Percentiles rank a stretch among this genome's conserved stretches.
Evolutionary conservation across 2,329 filamentous ascomycete genomes (phyloP).

Genomic region (Aspergillus fumigatiaffinis): DNA sequence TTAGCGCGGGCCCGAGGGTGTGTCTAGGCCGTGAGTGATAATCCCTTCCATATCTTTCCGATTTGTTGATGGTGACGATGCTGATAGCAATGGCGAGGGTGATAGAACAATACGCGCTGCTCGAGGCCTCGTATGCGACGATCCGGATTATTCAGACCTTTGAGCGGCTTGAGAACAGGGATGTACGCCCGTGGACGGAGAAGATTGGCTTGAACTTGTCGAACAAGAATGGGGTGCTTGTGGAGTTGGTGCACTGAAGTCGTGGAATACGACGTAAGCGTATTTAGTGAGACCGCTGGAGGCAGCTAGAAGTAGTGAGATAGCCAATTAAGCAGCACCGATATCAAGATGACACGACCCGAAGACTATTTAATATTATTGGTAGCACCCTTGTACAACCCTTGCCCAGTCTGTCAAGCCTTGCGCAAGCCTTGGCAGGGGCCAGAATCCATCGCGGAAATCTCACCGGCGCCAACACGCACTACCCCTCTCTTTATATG

Average conservation of each 20-base stretch:
- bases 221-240: conserved; percentile 13
- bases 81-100: not conserved
- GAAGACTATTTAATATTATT: not conserved
- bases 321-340: not conserved
- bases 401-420: not conserved
- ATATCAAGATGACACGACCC: not conserved
- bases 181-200: conserved; percentile 7
- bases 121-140: conserved; percentile 12
- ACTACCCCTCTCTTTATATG: not conserved
- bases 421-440: not conserved
- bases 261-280: not conserved
- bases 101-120: conserved; percentile 10
- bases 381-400: not conserved
- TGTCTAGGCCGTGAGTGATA: conserved; percentile 25
- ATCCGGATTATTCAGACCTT: conserved; percentile 11
- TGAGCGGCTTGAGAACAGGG: conserved; percentile 6
- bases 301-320: not conserved
- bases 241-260: not conserved
- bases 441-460: not conserved
- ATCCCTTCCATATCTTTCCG: not conserved
- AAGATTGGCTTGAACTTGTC: conserved; percentile 12
- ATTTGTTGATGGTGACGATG: not conserved
- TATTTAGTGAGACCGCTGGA: not conserved
- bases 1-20: conserved; percentile 42
- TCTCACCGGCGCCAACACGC: not conserved